These are phyloP conservation scores for Mallotus repandus DNA, from an alignment of 441 rosid species.

Conservation along the genomic window DNA sequence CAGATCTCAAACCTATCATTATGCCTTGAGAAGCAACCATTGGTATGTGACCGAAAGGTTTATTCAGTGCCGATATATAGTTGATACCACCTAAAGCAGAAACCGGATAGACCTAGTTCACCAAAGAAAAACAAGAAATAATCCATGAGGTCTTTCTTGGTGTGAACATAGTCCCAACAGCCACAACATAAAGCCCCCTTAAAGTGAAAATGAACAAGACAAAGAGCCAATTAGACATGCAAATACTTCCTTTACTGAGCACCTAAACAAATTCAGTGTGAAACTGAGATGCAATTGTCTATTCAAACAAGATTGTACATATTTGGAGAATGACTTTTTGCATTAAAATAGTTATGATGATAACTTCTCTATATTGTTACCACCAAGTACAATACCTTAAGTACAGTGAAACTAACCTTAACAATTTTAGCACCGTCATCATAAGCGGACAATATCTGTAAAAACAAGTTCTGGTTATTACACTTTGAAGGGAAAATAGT, in stretches of 20 bases:
- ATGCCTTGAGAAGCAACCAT: slow-evolving; percentile 68
- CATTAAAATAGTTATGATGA: not conserved
- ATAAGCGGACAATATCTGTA: slow-evolving; percentile 53
- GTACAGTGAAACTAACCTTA: slow-evolving; percentile 37
- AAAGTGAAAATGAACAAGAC: not conserved
- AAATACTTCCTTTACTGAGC: not conserved
- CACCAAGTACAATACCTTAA: not conserved
- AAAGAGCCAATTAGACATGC: not conserved
- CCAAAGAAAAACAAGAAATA: slow-evolving; percentile 12
- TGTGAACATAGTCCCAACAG: not conserved
- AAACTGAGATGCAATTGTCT: not conserved
- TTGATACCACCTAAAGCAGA: slow-evolving; percentile 51
- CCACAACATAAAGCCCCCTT: not conserved
- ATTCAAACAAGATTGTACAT: not conserved
- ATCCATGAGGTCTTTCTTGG: not conserved
- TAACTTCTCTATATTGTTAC: not conserved
- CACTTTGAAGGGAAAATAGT: not conserved
- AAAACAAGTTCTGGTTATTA: slow-evolving; percentile 1
- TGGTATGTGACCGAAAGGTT: slow-evolving; percentile 55
- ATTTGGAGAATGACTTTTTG: not conserved
- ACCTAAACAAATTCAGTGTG: not conserved
- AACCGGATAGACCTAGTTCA: slow-evolving; percentile 55
- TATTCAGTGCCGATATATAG: slow-evolving; percentile 50
- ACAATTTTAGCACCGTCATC: slow-evolving; percentile 53
- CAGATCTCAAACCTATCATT: slow-evolving; percentile 40